Evolutionary conservation across 768 basidiomycete species (phyloP).

Genomic region (Fibroporia radiculosa): DNA sequence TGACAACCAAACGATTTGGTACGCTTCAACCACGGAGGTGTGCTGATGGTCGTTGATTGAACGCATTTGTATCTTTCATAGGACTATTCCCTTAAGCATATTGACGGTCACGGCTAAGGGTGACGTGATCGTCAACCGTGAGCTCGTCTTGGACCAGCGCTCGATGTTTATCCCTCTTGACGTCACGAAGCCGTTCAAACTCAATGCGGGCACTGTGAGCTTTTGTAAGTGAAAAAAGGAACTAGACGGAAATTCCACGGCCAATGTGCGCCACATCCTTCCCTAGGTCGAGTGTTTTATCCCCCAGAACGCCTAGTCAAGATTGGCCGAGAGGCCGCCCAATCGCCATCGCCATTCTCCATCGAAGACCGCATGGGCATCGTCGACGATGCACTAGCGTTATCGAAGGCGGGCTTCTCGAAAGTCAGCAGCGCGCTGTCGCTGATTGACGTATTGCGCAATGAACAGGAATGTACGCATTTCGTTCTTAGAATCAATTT

Average conservation of each 20-base stretch:
- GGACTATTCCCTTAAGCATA: conserved; percentile 77
- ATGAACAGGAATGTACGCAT: conserved; percentile 72
- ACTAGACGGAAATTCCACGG: not conserved
- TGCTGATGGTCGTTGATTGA: not conserved
- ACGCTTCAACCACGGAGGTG: not conserved
- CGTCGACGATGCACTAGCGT: conserved; percentile 71
- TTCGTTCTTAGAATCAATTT: not conserved
- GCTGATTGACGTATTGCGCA: conserved; percentile 57
- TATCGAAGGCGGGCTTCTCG: conserved; percentile 75
- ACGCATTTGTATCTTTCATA: too few species aligned
- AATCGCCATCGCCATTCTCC: conserved; percentile 54
- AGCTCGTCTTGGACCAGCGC: conserved; percentile 57
- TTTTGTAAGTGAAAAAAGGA: conserved; percentile 48
- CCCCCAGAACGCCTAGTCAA: conserved; percentile 67
- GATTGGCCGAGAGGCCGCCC: conserved; percentile 74
- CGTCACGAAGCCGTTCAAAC: conserved; percentile 72
- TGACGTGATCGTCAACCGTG: conserved; percentile 49
- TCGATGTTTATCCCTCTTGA: conserved; percentile 69
- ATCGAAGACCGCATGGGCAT: conserved; percentile 89
- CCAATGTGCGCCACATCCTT: not conserved
- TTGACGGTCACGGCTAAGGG: conserved; percentile 55
- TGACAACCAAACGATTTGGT: conserved; percentile 90
- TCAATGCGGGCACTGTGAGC: conserved; percentile 84
- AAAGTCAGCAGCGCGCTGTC: conserved; percentile 70
- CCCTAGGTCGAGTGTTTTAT: conserved; percentile 78